phyloP scores from a whole-genome alignment of 2,329 filamentous ascomycete genomes.

The Venturia carpophila region DNA sequence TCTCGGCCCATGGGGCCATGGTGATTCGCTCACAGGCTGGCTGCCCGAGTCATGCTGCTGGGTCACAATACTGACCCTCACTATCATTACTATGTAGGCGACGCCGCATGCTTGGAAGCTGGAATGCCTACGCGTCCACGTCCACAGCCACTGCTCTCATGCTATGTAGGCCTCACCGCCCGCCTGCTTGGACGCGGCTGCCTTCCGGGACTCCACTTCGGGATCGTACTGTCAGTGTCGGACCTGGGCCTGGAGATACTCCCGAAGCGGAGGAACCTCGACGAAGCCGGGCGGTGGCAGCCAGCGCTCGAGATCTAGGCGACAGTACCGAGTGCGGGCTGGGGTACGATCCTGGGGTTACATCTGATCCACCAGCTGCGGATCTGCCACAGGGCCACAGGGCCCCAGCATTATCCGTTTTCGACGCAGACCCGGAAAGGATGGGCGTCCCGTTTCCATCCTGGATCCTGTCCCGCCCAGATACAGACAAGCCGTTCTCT shows the following conservation, averaged over 20 bases:
- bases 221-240: neutral
- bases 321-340: neutral
- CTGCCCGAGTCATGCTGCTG: neutral
- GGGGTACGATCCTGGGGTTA: neutral
- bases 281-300: too few species aligned
- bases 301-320: neutral
- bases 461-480: neutral
- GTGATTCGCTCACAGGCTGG: neutral
- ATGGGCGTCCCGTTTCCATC: slow-evolving; percentile 6
- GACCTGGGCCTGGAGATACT: neutral
- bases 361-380: slow-evolving; percentile 4
- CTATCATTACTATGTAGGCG: too few species aligned
- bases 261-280: neutral
- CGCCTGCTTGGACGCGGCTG: neutral
- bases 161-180: too few species aligned
- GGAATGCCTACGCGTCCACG: too few species aligned
- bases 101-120: too few species aligned
- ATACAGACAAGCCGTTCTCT: neutral
- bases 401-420: neutral
- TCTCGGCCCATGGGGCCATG: neutral
- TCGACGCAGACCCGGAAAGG: neutral
- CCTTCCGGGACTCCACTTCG: neutral
- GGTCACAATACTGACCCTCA: too few species aligned
- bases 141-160: too few species aligned
- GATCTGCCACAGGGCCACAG: slow-evolving; percentile 5